Conservation (phyloP, 495 filamentous ascomycete genomes). For the Talaromyces stipitatus region DNA sequence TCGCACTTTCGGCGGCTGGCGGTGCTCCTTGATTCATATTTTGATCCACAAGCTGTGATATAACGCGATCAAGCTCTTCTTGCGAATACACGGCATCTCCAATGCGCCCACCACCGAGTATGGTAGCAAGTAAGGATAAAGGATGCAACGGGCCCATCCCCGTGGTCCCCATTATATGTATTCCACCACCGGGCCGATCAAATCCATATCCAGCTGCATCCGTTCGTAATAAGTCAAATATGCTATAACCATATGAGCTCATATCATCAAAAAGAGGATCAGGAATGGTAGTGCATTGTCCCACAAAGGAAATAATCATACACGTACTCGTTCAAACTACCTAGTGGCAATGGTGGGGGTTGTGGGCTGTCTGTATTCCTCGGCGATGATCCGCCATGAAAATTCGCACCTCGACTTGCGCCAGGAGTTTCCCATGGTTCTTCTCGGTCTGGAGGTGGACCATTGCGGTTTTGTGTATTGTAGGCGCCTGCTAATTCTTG, state of each 20-base stretch:
- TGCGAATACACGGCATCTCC: conserved; percentile 91
- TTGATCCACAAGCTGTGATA: conserved; percentile 81
- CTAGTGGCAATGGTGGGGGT: conserved; percentile 16
- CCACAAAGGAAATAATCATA: not conserved
- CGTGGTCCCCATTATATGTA: conserved; percentile 13
- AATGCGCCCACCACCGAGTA: conserved; percentile 54
- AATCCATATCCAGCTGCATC: conserved; percentile 11
- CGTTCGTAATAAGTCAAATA: conserved; percentile 22
- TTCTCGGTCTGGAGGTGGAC: not conserved
- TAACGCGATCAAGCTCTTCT: conserved; percentile 82
- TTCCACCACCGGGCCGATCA: conserved; percentile 10
- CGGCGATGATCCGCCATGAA: conserved; percentile 18
- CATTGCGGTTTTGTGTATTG: conserved; percentile 8
- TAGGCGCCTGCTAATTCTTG: conserved; percentile 20
- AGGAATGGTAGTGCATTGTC: not conserved
- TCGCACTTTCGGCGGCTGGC: conserved; percentile 68
- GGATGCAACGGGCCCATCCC: conserved; percentile 25
- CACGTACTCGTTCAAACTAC: conserved; percentile 30
- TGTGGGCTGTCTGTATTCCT: conserved; percentile 28
- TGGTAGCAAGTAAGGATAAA: conserved; percentile 35
- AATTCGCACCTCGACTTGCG: not conserved
- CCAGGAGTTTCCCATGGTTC: conserved; percentile 4
- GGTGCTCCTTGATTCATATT: conserved; percentile 67
- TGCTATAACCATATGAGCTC: conserved; percentile 12
- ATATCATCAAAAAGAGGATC: not conserved